Conservation (phyloP, 2,329 filamentous ascomycete species). For the Colletotrichum lini region DNA sequence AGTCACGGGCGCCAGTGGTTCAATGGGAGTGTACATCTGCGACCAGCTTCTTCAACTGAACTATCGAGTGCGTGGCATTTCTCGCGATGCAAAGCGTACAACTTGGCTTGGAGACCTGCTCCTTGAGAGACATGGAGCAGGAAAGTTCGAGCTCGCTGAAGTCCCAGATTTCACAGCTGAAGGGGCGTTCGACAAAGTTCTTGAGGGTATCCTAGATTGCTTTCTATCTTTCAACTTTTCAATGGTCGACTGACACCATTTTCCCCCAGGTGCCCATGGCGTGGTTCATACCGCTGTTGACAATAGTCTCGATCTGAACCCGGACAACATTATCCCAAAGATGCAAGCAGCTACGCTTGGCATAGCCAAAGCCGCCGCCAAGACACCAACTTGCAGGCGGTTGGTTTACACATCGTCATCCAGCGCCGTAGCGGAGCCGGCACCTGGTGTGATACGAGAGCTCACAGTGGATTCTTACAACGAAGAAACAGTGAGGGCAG, state of each 20-base stretch:
- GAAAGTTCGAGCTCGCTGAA: conserved; percentile 4
- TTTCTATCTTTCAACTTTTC: not conserved
- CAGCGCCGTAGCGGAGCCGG: not conserved
- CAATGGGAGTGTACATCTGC: not conserved
- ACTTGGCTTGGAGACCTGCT: not conserved
- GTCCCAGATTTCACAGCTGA: not conserved
- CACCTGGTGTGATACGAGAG: too few relatives aligned
- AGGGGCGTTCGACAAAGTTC: not conserved
- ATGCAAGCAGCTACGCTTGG: not conserved
- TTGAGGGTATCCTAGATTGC: not conserved
- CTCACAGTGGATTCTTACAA: too few relatives aligned
- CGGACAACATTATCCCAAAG: not conserved
- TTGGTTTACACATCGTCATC: not conserved
- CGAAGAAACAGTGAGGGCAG: too few relatives aligned
- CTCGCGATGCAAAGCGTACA: not conserved
- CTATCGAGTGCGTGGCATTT: too few relatives aligned
- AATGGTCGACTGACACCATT: not conserved
- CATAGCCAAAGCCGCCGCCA: not conserved
- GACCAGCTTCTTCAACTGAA: too few relatives aligned
- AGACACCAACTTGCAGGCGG: not conserved
- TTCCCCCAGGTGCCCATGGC: not conserved
- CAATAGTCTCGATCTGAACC: not conserved
- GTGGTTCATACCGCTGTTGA: not conserved
- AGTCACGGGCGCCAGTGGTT: not conserved
- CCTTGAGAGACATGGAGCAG: not conserved